phyloP scores from a whole-genome alignment of 2,329 filamentous ascomycete species.

The Aureobasidium sp. region DNA sequence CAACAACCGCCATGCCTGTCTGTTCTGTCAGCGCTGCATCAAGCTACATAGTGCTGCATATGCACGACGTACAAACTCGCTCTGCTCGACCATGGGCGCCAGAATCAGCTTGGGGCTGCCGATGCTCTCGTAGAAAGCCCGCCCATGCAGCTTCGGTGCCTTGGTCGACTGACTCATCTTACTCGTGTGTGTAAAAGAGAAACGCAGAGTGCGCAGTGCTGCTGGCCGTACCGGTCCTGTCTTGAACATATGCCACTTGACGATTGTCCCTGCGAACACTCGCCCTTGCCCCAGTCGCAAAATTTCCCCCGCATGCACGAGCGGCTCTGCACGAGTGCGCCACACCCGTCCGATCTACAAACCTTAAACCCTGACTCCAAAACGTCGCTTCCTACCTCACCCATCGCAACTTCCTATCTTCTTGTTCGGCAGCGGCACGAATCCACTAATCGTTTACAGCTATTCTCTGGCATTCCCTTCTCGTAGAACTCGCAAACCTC shows the following conservation, averaged over 20 bases:
- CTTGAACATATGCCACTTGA: not conserved
- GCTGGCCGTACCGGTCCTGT: not conserved
- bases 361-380: not conserved
- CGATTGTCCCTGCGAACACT: not conserved
- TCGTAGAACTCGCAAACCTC: too few relatives aligned
- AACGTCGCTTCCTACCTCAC: too few relatives aligned
- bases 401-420: too few relatives aligned
- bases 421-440: too few relatives aligned
- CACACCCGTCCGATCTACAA: not conserved
- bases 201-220: not conserved
- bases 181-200: not conserved
- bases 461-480: too few relatives aligned
- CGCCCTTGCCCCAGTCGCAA: not conserved
- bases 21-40: not conserved
- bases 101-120: slow-evolving; percentile 85
- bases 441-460: too few relatives aligned
- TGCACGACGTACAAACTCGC: slow-evolving; percentile 72
- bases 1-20: slow-evolving; percentile 89
- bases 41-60: not conserved
- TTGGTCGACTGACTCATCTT: not conserved
- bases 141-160: slow-evolving; percentile 41
- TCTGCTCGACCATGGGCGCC: slow-evolving; percentile 97
- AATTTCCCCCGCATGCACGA: not conserved
- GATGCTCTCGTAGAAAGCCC: slow-evolving; percentile 91
- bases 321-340: not conserved